Conservation (phyloP, 2,329 filamentous ascomycete genomes). For the Cladosporium sp. region DNA sequence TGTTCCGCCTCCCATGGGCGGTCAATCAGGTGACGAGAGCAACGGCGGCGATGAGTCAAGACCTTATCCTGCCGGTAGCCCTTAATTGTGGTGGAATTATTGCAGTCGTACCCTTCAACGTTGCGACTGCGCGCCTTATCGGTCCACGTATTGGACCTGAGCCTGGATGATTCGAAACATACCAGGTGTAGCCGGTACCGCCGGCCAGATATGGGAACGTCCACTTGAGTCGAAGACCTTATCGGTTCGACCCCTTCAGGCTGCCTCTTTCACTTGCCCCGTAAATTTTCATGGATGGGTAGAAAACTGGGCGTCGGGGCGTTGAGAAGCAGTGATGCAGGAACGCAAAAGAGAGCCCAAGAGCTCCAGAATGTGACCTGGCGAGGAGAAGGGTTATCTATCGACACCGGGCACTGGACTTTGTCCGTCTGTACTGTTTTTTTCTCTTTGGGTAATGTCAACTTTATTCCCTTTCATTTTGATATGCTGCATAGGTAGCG, state of each 20-base stretch:
- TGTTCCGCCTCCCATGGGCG: constrained; percentile 1
- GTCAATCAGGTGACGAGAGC: background rate
- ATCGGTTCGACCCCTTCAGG: too few species aligned
- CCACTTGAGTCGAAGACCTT: too few species aligned
- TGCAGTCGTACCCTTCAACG: background rate
- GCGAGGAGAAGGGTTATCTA: background rate
- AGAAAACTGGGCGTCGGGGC: background rate
- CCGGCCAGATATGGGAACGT: background rate
- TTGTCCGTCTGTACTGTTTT: background rate
- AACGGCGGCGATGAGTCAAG: constrained; percentile 2
- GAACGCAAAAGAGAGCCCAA: background rate
- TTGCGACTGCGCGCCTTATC: background rate
- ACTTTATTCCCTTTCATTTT: background rate
- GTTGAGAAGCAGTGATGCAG: background rate
- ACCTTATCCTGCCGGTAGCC: constrained; percentile 10
- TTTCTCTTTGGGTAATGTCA: background rate
- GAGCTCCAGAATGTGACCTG: background rate
- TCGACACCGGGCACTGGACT: background rate
- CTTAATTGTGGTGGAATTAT: background rate
- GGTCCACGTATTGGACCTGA: background rate
- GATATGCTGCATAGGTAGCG: background rate
- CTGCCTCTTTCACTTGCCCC: too few species aligned
- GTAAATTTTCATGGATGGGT: background rate
- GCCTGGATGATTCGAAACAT: background rate
- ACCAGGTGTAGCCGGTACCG: background rate